Evolutionary conservation across 495 filamentous ascomycete genomes (phyloP).

Genomic region (Neurospora cerealis): DNA sequence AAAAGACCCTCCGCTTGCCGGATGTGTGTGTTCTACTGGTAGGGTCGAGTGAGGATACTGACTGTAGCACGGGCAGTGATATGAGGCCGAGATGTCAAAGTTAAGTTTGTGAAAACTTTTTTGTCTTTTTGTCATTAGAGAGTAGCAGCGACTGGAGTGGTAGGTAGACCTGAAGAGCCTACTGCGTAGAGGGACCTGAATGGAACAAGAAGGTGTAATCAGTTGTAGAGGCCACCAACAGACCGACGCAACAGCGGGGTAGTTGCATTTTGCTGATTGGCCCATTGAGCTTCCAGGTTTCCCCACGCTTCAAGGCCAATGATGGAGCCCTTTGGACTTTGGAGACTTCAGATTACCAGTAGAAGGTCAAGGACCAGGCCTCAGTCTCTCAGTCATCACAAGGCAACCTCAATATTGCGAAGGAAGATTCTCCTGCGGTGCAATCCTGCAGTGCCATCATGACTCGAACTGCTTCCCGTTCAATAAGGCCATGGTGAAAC

Average conservation of each 20-base stretch:
- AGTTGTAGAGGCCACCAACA: slow-evolving; percentile 18
- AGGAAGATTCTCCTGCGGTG: not conserved
- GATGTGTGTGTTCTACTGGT: not conserved
- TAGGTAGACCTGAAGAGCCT: not conserved
- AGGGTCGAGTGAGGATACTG: not conserved
- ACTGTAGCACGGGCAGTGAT: not conserved
- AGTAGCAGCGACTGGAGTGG: not conserved
- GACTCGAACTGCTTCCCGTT: not conserved
- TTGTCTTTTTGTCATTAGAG: not conserved
- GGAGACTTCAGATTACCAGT: not conserved
- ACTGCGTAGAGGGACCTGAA: not conserved
- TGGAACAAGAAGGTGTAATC: not conserved
- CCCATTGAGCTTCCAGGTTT: slow-evolving; percentile 18
- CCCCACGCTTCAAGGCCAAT: slow-evolving; percentile 25
- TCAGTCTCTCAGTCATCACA: not conserved
- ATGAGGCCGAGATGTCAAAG: not conserved
- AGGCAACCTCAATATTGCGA: slow-evolving; percentile 2
- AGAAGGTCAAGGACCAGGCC: not conserved
- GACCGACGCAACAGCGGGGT: slow-evolving; percentile 11
- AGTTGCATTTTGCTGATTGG: slow-evolving; percentile 14
- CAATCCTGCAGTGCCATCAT: not conserved
- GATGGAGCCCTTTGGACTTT: not conserved
- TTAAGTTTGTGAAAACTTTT: not conserved
- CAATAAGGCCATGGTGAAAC: not conserved
- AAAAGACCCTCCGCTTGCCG: not conserved